Base-by-base conservation (phyloP, 2,329 filamentous ascomycete species). In the Pestalotiopsis sp. region DNA sequence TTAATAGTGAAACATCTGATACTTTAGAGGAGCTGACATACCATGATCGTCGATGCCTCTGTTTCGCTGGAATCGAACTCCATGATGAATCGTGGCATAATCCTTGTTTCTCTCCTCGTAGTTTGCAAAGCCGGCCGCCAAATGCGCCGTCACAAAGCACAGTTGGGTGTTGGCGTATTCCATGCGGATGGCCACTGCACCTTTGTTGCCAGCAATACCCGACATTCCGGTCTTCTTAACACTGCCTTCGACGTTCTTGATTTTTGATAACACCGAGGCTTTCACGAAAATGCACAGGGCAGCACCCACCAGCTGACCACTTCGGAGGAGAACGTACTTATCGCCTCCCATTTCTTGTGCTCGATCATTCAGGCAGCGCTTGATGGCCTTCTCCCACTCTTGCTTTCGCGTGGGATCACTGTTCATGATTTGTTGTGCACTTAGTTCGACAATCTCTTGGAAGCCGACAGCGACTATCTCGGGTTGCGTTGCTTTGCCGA, bases 371-470 rank as follows among this genome's bases (percentile, higher is more conserved):
- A 99, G 81, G 14, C 91, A 93, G 60, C 84, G 85, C 72, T 91
- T 91, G 27, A 98, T 94, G 4, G 93, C 91, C 66, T 86, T 83
- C 78, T 99, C 96, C 96, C 96, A 99, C 23, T 91, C 83, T 71
- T 94, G 91, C 72, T 95, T 93, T 66, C 93, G 89, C 3, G 91
- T 90, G 1, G 96, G 96, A 78, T 99, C 95, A 70, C 95, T 98
- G 72, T 97, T 97, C 94, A 99, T 98, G 76, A 99, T 98, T 77
- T 99, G 96, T 78, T 98, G 95, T 17, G 97, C 96, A 74, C 94
- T 98, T 61, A 99, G 84, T 77, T 97, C 93, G n/a, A 99, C 96
- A 71, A 99, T 98, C 80, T 99, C 96, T 78, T 99, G 96, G 75
- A 99, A 98, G 0, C 94, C 96, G 17, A 98, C 91, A 7, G 92